A percentile compares a stretch with the other conserved stretches of the same genome.
Evolutionary conservation across 306 rosid species (phyloP).

Genomic region (Arachis stenosperma): DNA sequence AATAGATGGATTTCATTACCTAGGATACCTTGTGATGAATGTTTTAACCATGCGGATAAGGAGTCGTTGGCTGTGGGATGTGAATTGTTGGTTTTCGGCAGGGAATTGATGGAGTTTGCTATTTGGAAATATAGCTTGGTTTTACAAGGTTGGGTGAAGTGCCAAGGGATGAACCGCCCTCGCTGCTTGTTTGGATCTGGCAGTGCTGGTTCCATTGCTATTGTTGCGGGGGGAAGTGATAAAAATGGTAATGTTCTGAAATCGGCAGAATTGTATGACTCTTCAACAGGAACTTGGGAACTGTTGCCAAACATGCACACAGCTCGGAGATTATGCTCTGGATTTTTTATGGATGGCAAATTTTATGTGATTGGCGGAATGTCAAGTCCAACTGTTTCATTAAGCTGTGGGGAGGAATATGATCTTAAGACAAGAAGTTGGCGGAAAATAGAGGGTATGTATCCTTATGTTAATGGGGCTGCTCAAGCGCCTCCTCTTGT

Average conservation of each 20-base stretch:
- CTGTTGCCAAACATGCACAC: constrained; percentile 76
- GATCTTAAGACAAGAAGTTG: constrained; percentile 71
- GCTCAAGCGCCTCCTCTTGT: constrained; percentile 97
- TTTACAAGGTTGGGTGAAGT: constrained; percentile 70
- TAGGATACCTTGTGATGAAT: constrained; percentile 91
- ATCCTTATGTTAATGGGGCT: constrained; percentile 73
- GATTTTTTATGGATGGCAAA: constrained; percentile 85
- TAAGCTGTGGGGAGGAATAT: constrained; percentile 92
- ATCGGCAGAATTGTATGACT: constrained; percentile 81
- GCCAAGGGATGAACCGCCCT: constrained; percentile 78
- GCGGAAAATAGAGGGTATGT: constrained; percentile 86
- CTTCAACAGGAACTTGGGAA: constrained; percentile 71
- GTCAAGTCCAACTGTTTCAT: constrained; percentile 71
- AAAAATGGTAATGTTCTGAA: constrained; percentile 67
- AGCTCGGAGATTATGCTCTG: constrained; percentile 88
- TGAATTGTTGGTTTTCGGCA: constrained; percentile 83
- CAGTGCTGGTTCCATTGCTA: constrained; percentile 77
- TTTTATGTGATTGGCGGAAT: constrained; percentile 95
- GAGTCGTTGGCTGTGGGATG: constrained; percentile 91
- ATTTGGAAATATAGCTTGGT: constrained; percentile 81
- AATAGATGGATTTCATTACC: constrained; percentile 86
- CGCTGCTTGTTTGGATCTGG: constrained; percentile 95
- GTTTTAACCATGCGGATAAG: constrained; percentile 90
- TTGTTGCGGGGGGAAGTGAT: constrained; percentile 93
- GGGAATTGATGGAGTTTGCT: constrained; percentile 82